Conservation (phyloP, 2,329 filamentous ascomycete species). For the Epicoccum sorghinum region DNA sequence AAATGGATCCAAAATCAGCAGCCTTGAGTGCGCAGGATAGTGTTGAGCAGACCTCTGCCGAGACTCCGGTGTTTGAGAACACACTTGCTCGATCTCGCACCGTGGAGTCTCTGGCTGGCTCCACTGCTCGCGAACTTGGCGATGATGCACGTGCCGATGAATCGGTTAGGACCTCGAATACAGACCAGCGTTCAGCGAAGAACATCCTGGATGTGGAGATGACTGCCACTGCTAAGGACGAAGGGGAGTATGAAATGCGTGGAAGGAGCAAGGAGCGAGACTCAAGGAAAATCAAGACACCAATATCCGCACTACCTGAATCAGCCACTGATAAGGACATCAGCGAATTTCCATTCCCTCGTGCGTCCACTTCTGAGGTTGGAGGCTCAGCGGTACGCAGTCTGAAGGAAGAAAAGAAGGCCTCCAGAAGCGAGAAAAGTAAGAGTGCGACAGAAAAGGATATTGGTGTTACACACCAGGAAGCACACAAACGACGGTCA, state of each 20-base stretch:
- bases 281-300: not conserved
- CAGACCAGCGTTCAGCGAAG: constrained; percentile 3
- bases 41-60: constrained; percentile 34
- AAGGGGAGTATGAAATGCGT: not conserved
- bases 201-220: not conserved
- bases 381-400: not conserved
- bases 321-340: constrained; percentile 9
- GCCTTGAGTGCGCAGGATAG: constrained; percentile 33
- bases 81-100: constrained; percentile 37
- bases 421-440: constrained; percentile 44
- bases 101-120: constrained; percentile 40
- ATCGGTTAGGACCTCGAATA: not conserved
- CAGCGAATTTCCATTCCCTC: constrained; percentile 39
- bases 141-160: not conserved
- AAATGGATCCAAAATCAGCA: constrained; percentile 1
- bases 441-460: constrained; percentile 32
- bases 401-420: constrained; percentile 48
- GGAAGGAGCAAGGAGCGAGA: constrained; percentile 8
- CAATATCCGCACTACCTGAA: not conserved
- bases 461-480: constrained; percentile 7
- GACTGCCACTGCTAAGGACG: not conserved
- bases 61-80: constrained; percentile 43
- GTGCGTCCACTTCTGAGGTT: constrained; percentile 11
- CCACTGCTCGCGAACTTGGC: constrained; percentile 24
- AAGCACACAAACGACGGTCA: constrained; percentile 41